Evolutionary conservation across 2,329 filamentous ascomycete genomes (phyloP).

Genomic region (Fusarium algeriense): DNA sequence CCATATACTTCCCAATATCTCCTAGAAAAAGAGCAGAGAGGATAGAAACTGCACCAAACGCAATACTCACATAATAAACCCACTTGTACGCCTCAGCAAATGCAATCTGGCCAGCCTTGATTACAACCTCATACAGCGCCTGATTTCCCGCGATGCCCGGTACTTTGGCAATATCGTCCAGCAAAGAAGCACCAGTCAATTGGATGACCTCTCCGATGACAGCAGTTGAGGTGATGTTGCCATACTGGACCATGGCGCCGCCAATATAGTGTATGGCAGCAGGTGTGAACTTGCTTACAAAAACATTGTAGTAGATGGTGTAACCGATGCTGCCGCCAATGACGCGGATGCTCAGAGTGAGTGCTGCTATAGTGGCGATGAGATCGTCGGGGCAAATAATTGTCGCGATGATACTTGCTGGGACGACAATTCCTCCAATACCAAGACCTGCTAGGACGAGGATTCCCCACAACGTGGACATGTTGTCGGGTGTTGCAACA

Average conservation of each 20-base stretch:
- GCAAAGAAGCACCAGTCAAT: not conserved
- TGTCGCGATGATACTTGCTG: not conserved
- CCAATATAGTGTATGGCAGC: not conserved
- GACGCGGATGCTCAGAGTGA: not conserved
- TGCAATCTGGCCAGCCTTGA: not conserved
- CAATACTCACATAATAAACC: conserved; percentile 7
- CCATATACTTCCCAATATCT: not conserved
- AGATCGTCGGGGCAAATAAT: not conserved
- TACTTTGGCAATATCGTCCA: not conserved
- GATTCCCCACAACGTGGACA: not conserved
- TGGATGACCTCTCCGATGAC: not conserved
- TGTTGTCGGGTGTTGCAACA: not conserved
- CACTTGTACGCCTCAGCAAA: conserved; percentile 10
- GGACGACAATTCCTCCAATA: not conserved
- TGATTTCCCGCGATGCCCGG: not conserved
- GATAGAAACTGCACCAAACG: not conserved
- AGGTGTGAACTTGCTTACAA: not conserved
- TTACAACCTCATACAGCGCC: not conserved
- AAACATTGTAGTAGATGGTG: not conserved
- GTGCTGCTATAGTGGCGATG: not conserved
- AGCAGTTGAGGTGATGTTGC: not conserved
- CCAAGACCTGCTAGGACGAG: not conserved
- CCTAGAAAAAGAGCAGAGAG: not conserved
- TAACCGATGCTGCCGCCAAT: not conserved
- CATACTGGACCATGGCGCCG: not conserved